Percentiles rank a stretch among this genome's conserved stretches.
Conservation (phyloP, 140 eudicot species). For the Flaveria floridana region DNA sequence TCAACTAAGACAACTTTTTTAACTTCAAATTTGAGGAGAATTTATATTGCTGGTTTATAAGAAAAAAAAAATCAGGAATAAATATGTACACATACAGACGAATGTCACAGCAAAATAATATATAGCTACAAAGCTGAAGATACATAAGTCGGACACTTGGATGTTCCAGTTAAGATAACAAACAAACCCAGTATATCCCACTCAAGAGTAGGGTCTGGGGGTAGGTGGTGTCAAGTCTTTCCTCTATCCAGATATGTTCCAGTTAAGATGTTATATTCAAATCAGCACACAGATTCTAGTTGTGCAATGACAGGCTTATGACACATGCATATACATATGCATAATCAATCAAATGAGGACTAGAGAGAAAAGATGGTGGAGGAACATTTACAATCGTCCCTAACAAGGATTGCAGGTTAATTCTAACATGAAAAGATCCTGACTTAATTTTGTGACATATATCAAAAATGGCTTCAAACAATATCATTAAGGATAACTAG, state of each 20-base stretch:
- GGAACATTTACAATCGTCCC: neutral
- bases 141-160: neutral
- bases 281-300: neutral
- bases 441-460: slow-evolving; percentile 7
- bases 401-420: neutral
- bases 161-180: neutral
- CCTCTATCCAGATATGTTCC: no score
- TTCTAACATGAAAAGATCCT: neutral
- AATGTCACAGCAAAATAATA: neutral
- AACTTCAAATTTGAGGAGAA: neutral
- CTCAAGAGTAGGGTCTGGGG: no score
- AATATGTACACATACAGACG: neutral
- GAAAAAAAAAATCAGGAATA: no score
- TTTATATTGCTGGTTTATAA: neutral
- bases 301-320: neutral
- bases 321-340: neutral
- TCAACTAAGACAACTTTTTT: no score
- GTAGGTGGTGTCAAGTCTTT: no score
- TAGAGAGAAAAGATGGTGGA: neutral
- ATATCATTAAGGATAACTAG: no score
- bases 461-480: slow-evolving; percentile 12
- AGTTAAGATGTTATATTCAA: neutral
- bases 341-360: neutral
- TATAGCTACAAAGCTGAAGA: neutral
- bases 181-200: no score